These are phyloP conservation scores for Leccinum pachyderme DNA, from an alignment of 1,284 basidiomycete genomes.

Conservation along the genomic window DNA sequence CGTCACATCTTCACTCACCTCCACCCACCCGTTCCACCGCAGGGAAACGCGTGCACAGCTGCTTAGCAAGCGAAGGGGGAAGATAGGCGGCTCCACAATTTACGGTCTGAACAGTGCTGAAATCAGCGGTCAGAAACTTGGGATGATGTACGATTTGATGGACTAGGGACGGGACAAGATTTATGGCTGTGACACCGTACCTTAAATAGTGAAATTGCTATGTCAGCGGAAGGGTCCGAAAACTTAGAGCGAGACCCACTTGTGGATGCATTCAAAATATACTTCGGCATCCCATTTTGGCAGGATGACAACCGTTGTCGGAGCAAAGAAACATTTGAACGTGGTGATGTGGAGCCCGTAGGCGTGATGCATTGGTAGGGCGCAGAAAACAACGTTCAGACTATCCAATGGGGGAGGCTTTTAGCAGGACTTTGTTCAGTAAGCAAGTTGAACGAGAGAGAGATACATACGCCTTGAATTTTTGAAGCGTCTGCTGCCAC, in stretches of 20 bases:
- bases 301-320: constrained; percentile 52
- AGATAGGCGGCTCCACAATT: constrained; percentile 66
- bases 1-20: constrained; percentile 39
- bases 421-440: neutral
- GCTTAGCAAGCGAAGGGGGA: constrained; percentile 50
- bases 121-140: constrained; percentile 46
- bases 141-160: constrained; percentile 64
- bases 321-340: constrained; percentile 47
- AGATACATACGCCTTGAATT: constrained; percentile 19
- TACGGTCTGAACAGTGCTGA: constrained; percentile 48
- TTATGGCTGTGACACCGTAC: constrained; percentile 49
- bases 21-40: constrained; percentile 39
- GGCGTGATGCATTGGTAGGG: constrained; percentile 68
- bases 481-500: constrained; percentile 31
- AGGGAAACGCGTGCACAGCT: constrained; percentile 41
- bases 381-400: constrained; percentile 49
- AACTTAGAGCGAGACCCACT: constrained; percentile 32
- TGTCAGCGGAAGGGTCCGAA: neutral
- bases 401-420: constrained; percentile 44
- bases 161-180: constrained; percentile 62
- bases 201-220: constrained; percentile 29
- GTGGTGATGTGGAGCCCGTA: constrained; percentile 58
- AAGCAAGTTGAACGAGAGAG: neutral
- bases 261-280: constrained; percentile 42
- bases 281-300: constrained; percentile 57